Percentiles rank a stretch among this genome's conserved stretches.
phyloP scores from a whole-genome alignment of 352 stramenopile genomes.

The Pythium inflatum region DNA sequence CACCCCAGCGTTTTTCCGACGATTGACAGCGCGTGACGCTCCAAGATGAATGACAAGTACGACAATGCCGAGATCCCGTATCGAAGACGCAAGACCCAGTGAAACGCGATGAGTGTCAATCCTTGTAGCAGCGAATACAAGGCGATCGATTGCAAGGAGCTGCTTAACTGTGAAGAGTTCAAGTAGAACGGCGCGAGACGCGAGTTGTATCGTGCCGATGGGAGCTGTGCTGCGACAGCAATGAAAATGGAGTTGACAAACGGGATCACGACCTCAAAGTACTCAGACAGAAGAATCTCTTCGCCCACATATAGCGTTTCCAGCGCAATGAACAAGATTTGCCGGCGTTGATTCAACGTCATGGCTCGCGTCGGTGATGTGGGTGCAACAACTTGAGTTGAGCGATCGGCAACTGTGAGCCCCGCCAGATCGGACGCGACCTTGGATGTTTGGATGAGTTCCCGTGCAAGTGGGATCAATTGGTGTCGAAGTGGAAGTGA shows the following conservation, averaged over 20 bases:
- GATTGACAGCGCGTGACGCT: conserved; percentile 24
- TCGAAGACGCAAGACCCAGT: conserved; percentile 19
- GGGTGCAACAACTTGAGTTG: too few relatives aligned
- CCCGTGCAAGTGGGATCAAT: conserved; percentile 11
- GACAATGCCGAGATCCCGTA: conserved; percentile 20
- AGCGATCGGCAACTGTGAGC: too few relatives aligned
- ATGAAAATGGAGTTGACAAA: conserved; percentile 26
- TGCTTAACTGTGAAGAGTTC: not conserved
- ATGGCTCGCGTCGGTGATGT: too few relatives aligned
- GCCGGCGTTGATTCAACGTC: not conserved
- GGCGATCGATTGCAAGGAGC: not conserved
- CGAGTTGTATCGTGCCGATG: conserved; percentile 22
- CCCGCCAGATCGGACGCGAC: not conserved
- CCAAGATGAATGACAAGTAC: conserved; percentile 23
- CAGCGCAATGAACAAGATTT: conserved; percentile 9
- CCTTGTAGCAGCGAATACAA: conserved; percentile 22
- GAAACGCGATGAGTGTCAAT: conserved; percentile 17
- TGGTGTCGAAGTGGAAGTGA: not conserved
- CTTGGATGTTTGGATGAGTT: conserved; percentile 2
- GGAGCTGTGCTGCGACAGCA: conserved; percentile 3
- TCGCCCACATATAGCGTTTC: conserved; percentile 6
- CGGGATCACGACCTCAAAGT: conserved; percentile 31
- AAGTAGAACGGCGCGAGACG: not conserved
- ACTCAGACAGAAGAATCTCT: conserved; percentile 27
- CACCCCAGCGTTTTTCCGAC: conserved; percentile 22